Percentiles rank a stretch among this genome's conserved stretches.
These are phyloP conservation scores for Suhomyces bolitotheri DNA, from an alignment of 1,139 yeast genomes.

Conservation along the genomic window DNA sequence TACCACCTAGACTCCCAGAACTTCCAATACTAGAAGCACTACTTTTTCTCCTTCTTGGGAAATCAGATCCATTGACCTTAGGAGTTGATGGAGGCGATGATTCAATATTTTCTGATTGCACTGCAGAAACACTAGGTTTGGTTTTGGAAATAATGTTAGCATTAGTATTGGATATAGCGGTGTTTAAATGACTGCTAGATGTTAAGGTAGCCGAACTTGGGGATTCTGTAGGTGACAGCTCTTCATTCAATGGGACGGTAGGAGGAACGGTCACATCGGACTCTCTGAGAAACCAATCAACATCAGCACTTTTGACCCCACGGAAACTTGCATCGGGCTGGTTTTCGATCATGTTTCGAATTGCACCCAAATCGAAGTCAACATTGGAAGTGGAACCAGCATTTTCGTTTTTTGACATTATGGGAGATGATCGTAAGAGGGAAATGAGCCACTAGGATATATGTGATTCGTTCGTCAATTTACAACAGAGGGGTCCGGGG, in stretches of 20 bases:
- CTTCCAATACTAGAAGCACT: constrained; percentile 21
- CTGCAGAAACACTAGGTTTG: constrained; percentile 37
- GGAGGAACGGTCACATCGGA: constrained; percentile 17
- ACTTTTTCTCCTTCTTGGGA: constrained; percentile 19
- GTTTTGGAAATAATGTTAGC: constrained; percentile 33
- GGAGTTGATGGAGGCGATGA: constrained; percentile 10
- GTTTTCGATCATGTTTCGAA: constrained; percentile 17
- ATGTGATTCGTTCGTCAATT: not conserved
- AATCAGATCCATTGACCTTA: constrained; percentile 8
- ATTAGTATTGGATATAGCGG: constrained; percentile 39
- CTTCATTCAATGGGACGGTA: not conserved
- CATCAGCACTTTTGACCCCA: constrained; percentile 37
- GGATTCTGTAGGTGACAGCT: not conserved
- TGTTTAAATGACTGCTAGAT: constrained; percentile 23
- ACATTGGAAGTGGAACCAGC: no score
- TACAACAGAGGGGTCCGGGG: no score
- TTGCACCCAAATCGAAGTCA: constrained; percentile 17
- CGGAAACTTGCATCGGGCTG: constrained; percentile 19
- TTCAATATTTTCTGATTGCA: constrained; percentile 30
- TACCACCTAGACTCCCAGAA: constrained; percentile 23
- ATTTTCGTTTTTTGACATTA: constrained; percentile 4
- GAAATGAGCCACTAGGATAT: not conserved
- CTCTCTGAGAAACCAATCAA: constrained; percentile 53
- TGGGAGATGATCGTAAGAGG: not conserved
- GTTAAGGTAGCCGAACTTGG: not conserved